These are phyloP conservation scores for Petasospora fabianii DNA, from an alignment of 1,139 yeast genomes.

Conservation along the genomic window DNA sequence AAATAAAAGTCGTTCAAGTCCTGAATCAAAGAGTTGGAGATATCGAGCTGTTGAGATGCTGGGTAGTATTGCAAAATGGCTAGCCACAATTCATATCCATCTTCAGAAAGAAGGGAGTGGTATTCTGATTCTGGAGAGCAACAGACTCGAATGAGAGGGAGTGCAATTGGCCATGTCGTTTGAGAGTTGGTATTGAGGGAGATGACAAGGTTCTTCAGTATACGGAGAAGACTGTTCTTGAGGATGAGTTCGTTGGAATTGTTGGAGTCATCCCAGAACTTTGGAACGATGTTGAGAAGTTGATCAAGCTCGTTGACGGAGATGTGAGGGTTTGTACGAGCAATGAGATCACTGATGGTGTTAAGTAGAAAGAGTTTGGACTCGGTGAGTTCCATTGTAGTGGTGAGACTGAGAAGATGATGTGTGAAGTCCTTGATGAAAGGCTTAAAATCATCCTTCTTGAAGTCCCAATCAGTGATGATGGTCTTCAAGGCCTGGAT, in stretches of 20 bases:
- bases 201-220: slow-evolving; percentile 59
- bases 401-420: slow-evolving; percentile 44
- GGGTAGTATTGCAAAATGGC: slow-evolving; percentile 55
- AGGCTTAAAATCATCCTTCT: slow-evolving; percentile 62
- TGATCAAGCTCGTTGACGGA: slow-evolving; percentile 47
- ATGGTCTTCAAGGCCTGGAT: slow-evolving; percentile 66
- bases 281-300: slow-evolving; percentile 61
- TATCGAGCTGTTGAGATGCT: slow-evolving; percentile 25
- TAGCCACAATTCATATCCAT: slow-evolving; percentile 85
- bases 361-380: slow-evolving; percentile 69
- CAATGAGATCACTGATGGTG: slow-evolving; percentile 61
- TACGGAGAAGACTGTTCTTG: slow-evolving; percentile 65
- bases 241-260: slow-evolving; percentile 57
- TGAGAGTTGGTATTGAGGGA: slow-evolving; percentile 61
- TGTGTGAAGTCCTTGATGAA: slow-evolving; percentile 52
- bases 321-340: slow-evolving; percentile 59
- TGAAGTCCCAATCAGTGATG: slow-evolving; percentile 85
- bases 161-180: slow-evolving; percentile 56
- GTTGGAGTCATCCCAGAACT: slow-evolving; percentile 65
- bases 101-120: slow-evolving; percentile 71
- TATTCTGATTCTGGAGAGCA: slow-evolving; percentile 63
- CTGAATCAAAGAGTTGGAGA: slow-evolving; percentile 41
- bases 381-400: slow-evolving; percentile 56
- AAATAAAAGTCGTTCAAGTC: slow-evolving; percentile 43
- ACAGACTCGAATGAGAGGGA: slow-evolving; percentile 61